These are phyloP conservation scores for Thelonectria olida DNA, from an alignment of 2,329 filamentous ascomycete species.

Conservation along the genomic window DNA sequence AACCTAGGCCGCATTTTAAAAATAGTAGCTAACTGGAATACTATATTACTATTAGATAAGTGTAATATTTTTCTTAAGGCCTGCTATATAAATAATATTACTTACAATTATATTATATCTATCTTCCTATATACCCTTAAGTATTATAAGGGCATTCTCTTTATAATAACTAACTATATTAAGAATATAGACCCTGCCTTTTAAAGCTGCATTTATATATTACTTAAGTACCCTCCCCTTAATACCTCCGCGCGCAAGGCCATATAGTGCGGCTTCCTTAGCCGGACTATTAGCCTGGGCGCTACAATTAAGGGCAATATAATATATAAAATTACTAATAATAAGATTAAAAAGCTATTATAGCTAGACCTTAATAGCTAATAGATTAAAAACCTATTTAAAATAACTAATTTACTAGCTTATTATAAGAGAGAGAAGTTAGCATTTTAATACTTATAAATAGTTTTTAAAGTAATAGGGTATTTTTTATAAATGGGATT, in stretches of 20 bases:
- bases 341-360: slow-evolving; percentile 47
- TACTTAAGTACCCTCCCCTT: slow-evolving; percentile 56
- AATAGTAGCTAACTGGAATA: slow-evolving; percentile 68
- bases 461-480: slow-evolving; percentile 43
- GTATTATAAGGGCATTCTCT: slow-evolving; percentile 59
- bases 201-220: slow-evolving; percentile 58
- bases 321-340: slow-evolving; percentile 43
- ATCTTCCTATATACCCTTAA: slow-evolving; percentile 56
- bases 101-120: slow-evolving; percentile 45
- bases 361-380: slow-evolving; percentile 56
- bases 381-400: slow-evolving; percentile 61
- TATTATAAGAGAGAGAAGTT: slow-evolving; percentile 44
- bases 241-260: slow-evolving; percentile 45
- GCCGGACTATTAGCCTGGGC: slow-evolving; percentile 37
- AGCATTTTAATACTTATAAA: slow-evolving; percentile 40
- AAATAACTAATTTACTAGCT: slow-evolving; percentile 46
- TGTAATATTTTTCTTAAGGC: slow-evolving; percentile 56
- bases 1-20: slow-evolving; percentile 65
- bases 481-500: slow-evolving; percentile 37
- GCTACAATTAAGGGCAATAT: slow-evolving; percentile 32
- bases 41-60: slow-evolving; percentile 47
- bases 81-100: slow-evolving; percentile 45
- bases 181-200: slow-evolving; percentile 57
- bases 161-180: slow-evolving; percentile 59
- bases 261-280: slow-evolving; percentile 53